These are phyloP conservation scores for Triadica sebifera DNA, from an alignment of 345 rosid genomes.

Conservation along the genomic window DNA sequence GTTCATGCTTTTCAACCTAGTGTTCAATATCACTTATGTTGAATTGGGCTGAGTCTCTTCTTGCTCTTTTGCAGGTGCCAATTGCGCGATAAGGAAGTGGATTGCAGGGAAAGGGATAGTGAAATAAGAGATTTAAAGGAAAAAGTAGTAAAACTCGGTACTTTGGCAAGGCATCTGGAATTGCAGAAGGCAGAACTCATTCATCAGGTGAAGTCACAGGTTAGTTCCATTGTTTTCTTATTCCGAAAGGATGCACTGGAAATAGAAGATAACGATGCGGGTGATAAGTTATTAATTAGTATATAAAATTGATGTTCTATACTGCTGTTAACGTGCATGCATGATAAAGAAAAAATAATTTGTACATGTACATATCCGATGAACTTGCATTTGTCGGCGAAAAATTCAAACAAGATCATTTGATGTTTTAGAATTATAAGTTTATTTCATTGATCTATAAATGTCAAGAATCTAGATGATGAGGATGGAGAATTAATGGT, in stretches of 20 bases:
- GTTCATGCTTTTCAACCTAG: background rate
- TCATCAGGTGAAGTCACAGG: constrained; percentile 67
- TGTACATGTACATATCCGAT: too few species aligned
- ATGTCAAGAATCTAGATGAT: background rate
- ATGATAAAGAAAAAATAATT: too few species aligned
- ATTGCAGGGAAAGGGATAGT: constrained; percentile 66
- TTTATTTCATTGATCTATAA: too few species aligned
- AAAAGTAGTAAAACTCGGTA: constrained; percentile 59
- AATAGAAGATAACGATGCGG: too few species aligned
- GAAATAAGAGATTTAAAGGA: constrained; percentile 73
- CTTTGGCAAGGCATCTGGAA: constrained; percentile 58
- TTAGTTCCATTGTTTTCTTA: constrained; percentile 21
- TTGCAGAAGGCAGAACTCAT: constrained; percentile 61
- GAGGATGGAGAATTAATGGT: background rate
- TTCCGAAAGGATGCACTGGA: too few species aligned
- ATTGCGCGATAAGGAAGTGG: constrained; percentile 76
- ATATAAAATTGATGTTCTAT: too few species aligned
- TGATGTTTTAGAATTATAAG: background rate
- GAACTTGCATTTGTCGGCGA: too few species aligned
- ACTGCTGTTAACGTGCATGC: too few species aligned
- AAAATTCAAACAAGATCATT: too few species aligned
- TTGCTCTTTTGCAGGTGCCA: constrained; percentile 52
- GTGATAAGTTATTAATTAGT: too few species aligned
- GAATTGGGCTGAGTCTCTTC: constrained; percentile 3
- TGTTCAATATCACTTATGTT: background rate